phyloP scores from a whole-genome alignment of 208 protist species.

The Crithidia fasciculata region DNA sequence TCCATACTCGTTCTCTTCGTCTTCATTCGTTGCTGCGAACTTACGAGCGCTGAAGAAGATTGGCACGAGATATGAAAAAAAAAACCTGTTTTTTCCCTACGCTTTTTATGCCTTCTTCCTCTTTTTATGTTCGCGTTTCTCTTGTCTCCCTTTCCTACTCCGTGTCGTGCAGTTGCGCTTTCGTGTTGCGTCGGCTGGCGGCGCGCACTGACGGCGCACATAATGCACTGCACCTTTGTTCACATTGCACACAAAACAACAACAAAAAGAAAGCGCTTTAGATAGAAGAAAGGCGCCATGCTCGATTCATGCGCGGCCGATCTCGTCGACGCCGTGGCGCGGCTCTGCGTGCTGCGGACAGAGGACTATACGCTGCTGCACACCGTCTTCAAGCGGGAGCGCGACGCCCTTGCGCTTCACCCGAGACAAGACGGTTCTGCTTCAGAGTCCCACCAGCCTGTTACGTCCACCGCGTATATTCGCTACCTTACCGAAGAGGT shows the following conservation, averaged over 20 bases:
- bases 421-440: too few relatives aligned
- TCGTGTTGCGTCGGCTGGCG: too few relatives aligned
- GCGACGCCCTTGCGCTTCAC: neutral
- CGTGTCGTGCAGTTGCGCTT: too few relatives aligned
- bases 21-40: too few relatives aligned
- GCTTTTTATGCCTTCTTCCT: conserved; percentile 1
- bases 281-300: conserved; percentile 20
- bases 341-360: conserved; percentile 50
- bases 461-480: conserved; percentile 21
- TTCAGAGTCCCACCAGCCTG: neutral
- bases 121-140: conserved; percentile 1
- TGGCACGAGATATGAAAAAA: too few relatives aligned
- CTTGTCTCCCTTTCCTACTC: neutral
- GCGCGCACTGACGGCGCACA: neutral
- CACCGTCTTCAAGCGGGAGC: conserved; percentile 29
- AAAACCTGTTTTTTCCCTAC: neutral
- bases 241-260: neutral
- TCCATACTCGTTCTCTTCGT: too few relatives aligned
- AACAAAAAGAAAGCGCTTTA: neutral
- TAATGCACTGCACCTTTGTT: neutral
- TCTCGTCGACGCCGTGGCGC: conserved; percentile 45
- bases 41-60: too few relatives aligned
- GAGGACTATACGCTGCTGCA: conserved; percentile 52
- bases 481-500: conserved; percentile 44
- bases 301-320: conserved; percentile 38